These are phyloP conservation scores for Claviceps sp. DNA, from an alignment of 2,329 filamentous ascomycete genomes.

Conservation along the genomic window DNA sequence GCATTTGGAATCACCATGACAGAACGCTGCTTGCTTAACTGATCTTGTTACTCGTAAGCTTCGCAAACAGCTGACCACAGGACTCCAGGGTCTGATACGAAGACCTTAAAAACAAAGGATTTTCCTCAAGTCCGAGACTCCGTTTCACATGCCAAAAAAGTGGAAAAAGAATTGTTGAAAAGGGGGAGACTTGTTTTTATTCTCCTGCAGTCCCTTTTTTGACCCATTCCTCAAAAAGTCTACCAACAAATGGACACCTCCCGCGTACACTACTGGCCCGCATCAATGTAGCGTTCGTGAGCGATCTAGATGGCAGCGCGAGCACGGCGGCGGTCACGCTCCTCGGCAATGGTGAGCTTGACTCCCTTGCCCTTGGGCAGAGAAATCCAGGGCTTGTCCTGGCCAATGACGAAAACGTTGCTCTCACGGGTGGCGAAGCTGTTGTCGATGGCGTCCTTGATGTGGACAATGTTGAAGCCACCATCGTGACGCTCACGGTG, in stretches of 20 bases:
- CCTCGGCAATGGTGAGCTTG: slow-evolving; percentile 97
- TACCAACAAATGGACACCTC: slow-evolving; percentile 1
- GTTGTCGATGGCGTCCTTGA: slow-evolving; percentile 99
- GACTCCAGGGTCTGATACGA: slow-evolving; percentile 13
- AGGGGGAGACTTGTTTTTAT: neutral
- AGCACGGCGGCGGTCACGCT: slow-evolving; percentile 94
- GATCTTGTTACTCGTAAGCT: slow-evolving; percentile 25
- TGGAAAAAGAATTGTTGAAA: neutral
- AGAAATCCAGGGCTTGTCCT: slow-evolving; percentile 98
- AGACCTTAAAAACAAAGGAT: slow-evolving; percentile 16
- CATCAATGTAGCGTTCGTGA: neutral
- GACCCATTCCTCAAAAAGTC: slow-evolving; percentile 9
- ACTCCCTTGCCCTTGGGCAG: slow-evolving; percentile 99
- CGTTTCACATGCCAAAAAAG: slow-evolving; percentile 21
- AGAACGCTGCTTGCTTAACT: slow-evolving; percentile 5
- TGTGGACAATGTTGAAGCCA: slow-evolving; percentile 99
- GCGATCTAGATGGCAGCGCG: slow-evolving; percentile 34
- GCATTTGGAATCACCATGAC: neutral
- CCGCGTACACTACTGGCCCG: slow-evolving; percentile 7
- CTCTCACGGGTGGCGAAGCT: slow-evolving; percentile 96
- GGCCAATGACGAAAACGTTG: slow-evolving; percentile 99
- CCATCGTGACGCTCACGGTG: slow-evolving; percentile 99
- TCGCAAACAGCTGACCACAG: slow-evolving; percentile 19
- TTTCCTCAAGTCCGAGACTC: slow-evolving; percentile 29
- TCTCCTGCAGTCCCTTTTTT: neutral